Evolutionary conservation across 2,329 filamentous ascomycete species (phyloP).

Genomic region (Ophiostoma perfectum): DNA sequence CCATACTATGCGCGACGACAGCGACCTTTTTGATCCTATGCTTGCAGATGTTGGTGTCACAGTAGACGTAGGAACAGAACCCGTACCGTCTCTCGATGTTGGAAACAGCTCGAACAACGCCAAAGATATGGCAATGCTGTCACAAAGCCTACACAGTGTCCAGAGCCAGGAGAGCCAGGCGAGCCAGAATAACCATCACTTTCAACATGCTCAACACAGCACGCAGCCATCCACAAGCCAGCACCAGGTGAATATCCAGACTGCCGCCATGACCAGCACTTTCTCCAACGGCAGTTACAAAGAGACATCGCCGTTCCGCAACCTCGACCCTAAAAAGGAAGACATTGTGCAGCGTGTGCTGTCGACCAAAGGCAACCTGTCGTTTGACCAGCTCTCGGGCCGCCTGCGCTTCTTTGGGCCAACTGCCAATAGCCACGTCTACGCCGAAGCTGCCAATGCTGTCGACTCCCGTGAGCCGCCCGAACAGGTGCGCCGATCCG

Average conservation of each 20-base stretch:
- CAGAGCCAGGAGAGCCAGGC: slow-evolving; percentile 19
- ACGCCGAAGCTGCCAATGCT: slow-evolving; percentile 38
- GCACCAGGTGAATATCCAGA: not conserved
- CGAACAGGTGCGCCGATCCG: slow-evolving; percentile 26
- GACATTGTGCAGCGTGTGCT: slow-evolving; percentile 46
- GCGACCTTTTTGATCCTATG: not conserved
- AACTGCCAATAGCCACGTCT: slow-evolving; percentile 46
- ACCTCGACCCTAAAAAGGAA: slow-evolving; percentile 40
- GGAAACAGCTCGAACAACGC: not conserved
- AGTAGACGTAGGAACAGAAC: not conserved
- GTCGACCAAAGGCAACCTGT: slow-evolving; percentile 45
- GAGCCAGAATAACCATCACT: not conserved
- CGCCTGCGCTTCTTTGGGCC: slow-evolving; percentile 41
- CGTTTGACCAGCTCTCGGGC: slow-evolving; percentile 45
- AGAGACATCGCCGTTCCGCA: slow-evolving; percentile 35
- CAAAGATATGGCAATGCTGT: not conserved
- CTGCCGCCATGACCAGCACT: not conserved
- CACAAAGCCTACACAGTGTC: not conserved
- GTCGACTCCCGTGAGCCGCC: slow-evolving; percentile 35
- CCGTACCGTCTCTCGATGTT: not conserved
- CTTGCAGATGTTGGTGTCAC: not conserved
- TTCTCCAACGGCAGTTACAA: slow-evolving; percentile 17
- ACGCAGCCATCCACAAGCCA: not conserved
- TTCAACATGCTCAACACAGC: not conserved
- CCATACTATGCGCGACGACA: not conserved